Evolutionary conservation across 208 protist genomes (phyloP).

Genomic region (Balamuthia mandrillaris): DNA sequence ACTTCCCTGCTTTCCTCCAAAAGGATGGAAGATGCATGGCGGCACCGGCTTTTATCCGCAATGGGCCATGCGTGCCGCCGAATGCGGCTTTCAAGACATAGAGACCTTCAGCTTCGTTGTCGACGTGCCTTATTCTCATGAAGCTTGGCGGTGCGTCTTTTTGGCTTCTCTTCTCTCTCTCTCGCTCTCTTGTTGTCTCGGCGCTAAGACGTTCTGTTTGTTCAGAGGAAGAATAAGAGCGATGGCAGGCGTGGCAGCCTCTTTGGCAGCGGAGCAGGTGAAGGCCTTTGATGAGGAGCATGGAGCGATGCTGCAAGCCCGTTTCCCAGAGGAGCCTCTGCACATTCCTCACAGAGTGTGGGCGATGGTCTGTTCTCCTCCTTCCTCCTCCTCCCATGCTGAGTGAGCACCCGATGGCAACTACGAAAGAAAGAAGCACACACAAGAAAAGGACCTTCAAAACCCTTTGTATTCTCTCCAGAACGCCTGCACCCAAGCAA

Average conservation of each 20-base stretch:
- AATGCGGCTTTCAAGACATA: not conserved
- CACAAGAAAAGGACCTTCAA: too few species aligned
- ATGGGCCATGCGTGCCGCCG: not conserved
- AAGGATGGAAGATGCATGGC: not conserved
- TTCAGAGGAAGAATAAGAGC: not conserved
- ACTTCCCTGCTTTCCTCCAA: not conserved
- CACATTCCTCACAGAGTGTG: not conserved
- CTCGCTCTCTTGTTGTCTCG: too few species aligned
- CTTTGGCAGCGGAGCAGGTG: not conserved
- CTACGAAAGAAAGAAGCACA: too few species aligned
- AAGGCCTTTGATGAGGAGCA: not conserved
- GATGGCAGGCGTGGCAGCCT: not conserved
- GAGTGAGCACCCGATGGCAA: too few species aligned
- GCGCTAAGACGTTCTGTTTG: not conserved
- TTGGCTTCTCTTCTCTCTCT: not conserved
- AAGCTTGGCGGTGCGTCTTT: not conserved
- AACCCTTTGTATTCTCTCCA: too few species aligned
- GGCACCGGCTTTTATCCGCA: conserved; percentile 21
- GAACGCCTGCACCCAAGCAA: too few species aligned
- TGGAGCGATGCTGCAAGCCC: not conserved
- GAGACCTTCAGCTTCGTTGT: conserved; percentile 4
- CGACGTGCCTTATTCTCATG: not conserved
- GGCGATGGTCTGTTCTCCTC: too few species aligned
- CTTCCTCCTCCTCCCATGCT: too few species aligned
- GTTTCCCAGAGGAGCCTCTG: not conserved